Percentiles rank a stretch among this genome's conserved stretches.
Conservation (phyloP, 2,329 filamentous ascomycete species). For the Fusarium sororula region DNA sequence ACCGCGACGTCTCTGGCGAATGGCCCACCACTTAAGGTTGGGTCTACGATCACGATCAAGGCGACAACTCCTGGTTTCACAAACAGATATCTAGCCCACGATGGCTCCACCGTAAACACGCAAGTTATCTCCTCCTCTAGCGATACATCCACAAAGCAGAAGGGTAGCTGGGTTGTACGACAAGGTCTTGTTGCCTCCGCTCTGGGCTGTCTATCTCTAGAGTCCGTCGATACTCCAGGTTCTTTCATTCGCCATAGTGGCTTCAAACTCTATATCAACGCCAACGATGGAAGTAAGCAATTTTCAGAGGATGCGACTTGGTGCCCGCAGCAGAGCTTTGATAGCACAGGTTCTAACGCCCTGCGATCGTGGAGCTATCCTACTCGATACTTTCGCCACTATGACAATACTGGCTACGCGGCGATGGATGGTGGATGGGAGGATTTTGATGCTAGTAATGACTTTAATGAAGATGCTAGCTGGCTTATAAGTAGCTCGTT, state of each 20-base stretch:
- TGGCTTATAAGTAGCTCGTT: neutral
- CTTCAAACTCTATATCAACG: neutral
- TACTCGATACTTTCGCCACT: neutral
- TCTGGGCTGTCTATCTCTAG: neutral
- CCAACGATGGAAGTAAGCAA: neutral
- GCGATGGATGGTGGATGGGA: neutral
- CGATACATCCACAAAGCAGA: neutral
- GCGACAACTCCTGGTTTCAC: neutral
- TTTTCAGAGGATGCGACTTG: neutral
- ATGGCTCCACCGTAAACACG: neutral
- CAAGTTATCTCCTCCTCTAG: neutral
- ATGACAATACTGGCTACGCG: neutral
- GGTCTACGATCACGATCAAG: neutral
- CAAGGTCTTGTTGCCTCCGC: neutral
- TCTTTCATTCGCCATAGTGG: neutral
- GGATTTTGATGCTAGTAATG: neutral
- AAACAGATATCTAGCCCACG: neutral
- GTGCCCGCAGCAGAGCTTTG: neutral
- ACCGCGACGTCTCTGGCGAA: neutral
- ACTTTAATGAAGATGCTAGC: neutral
- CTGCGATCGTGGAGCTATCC: neutral
- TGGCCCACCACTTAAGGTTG: neutral
- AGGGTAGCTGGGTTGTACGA: neutral
- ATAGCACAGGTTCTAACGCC: neutral
- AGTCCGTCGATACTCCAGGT: neutral